These are phyloP conservation scores for Kwoniella pini DNA, from an alignment of 768 basidiomycete genomes.

Conservation along the genomic window DNA sequence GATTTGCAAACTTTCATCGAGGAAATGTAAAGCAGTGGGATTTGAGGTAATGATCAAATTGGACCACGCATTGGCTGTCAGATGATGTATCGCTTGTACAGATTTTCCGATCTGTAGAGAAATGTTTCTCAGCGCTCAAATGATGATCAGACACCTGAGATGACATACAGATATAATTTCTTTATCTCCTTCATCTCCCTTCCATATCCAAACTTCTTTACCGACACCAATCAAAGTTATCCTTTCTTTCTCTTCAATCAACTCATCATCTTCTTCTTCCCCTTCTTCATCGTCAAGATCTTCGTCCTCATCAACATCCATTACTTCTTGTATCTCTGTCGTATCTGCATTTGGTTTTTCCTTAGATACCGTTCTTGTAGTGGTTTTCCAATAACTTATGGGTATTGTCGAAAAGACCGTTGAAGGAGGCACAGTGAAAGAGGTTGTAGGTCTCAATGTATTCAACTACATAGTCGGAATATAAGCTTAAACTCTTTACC, in stretches of 20 bases:
- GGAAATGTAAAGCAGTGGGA: slow-evolving; percentile 1
- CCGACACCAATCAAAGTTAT: slow-evolving; percentile 22
- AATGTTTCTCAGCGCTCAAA: background rate
- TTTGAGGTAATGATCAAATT: slow-evolving; percentile 21
- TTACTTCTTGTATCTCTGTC: slow-evolving; percentile 3
- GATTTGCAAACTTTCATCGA: background rate
- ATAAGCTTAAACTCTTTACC: too few relatives aligned
- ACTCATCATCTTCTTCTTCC: slow-evolving; percentile 28
- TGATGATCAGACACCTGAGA: background rate
- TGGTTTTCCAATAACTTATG: slow-evolving; percentile 33
- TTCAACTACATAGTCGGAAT: slow-evolving; percentile 27
- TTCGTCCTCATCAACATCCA: slow-evolving; percentile 28
- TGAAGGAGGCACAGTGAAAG: slow-evolving; percentile 50
- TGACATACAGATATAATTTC: slow-evolving; percentile 31
- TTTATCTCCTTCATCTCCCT: slow-evolving; percentile 46
- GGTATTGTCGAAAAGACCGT: slow-evolving; percentile 45
- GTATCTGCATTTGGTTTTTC: slow-evolving; percentile 15
- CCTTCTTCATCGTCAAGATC: slow-evolving; percentile 18
- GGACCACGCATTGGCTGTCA: slow-evolving; percentile 10
- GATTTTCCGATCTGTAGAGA: slow-evolving; percentile 10
- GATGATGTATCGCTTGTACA: slow-evolving; percentile 27
- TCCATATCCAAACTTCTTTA: slow-evolving; percentile 48
- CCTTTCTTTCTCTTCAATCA: slow-evolving; percentile 16
- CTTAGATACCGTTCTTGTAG: background rate
- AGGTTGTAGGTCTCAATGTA: slow-evolving; percentile 47